Base-by-base conservation (phyloP, 805 yeast species). In the Candida glaebosa region DNA sequence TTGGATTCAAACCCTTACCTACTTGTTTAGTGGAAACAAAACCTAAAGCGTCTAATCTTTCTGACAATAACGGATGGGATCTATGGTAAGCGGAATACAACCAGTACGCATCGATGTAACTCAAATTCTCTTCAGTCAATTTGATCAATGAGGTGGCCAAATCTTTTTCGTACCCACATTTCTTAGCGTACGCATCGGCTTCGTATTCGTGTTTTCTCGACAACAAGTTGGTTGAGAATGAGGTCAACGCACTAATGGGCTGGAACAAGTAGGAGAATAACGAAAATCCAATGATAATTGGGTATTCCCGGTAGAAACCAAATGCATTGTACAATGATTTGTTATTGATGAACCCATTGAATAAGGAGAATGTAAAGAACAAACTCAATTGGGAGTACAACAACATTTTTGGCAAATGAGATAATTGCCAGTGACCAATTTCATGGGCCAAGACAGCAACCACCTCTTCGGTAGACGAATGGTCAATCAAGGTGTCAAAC, bases 371-470 rank as follows among this genome's bases (percentile, higher is more conserved):
- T 34, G 81, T 73, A 18, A 78, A 54, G 51, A 84, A 78, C 39
- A 82, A 62, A 52, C 86, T 86, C 4, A 68, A 60, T 63, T 87
- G 90, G 36, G 79, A 71, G 47, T 82, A 75, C 4, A 76, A 55
- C 55, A 93, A 65, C 74, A 84, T 76, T 58, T 81, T 82, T n/a
- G 90, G 71, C 46, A 90, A 84, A 63, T 93, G 99, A 44, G 84
- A 81, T 60, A 85, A 75, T 54, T 84, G 82, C 99, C 99, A 93
- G 63, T 93, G 99, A 39, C 99, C 99, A 52, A 93, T 84, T 69
- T 93, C 99, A 59, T 93, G 99, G n/a, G 96, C 98, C 49, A 91
- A 73, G 1, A 93, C 96, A 39, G 98, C 97, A 39, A 89, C 87
- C 31, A 89, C 87, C 64, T 93, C 95, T 33, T 75, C 77, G 20